Evolutionary conservation across 2,329 filamentous ascomycete species (phyloP), one percentile per base, ranked within the genome.

Genomic region (Myriosclerotinia duriaeana): DNA sequence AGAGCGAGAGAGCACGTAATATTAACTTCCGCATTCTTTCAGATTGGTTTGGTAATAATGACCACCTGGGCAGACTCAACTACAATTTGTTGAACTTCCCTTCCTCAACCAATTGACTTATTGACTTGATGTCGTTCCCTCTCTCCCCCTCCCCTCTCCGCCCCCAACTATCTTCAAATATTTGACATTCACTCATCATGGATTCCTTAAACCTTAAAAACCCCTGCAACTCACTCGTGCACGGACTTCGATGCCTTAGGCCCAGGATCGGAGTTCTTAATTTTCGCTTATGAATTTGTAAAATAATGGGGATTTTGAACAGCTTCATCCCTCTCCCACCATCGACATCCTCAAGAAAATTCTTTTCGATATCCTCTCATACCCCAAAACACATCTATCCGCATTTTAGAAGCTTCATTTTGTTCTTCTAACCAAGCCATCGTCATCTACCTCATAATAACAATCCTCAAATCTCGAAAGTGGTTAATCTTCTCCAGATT

Each of bases 341-440:
- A 64, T 48, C 52, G 22, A 58, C 53, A 53, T 8, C 53, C 22
- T 46, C 42, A 58, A 59, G 42, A 65, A 65, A 58, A 59, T 58
- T 58, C 53, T 59, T 46, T 46, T 46, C 52, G 61, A 56, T 46
- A 64, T 46, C 61, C 17, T 55, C 20, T n/a, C 26, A 46, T 26
- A 20, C 15, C 53, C 38, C n/a, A 20, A 65, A 65, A 58, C n/a
- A 38, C 40, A 17, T 64, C 50, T 22, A 38, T 15, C 42, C 36
- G 11, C 62, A 58, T n/a, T 20, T 44, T 58, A 50, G 53, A 64
- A 53, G 44, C 64, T 62, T 66, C 54, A 69, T 66, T 67, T 54
- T 61, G 67, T 68, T 62, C 65, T 66, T 65, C 68, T 70, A 54
- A 58, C 68, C 40, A 64, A 67, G 70, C 60, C 53, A 59, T 69